Evolutionary conservation across 306 rosid species (phyloP), one percentile per base, ranked within the genome.

Genomic region (Acacia crassicarpa): DNA sequence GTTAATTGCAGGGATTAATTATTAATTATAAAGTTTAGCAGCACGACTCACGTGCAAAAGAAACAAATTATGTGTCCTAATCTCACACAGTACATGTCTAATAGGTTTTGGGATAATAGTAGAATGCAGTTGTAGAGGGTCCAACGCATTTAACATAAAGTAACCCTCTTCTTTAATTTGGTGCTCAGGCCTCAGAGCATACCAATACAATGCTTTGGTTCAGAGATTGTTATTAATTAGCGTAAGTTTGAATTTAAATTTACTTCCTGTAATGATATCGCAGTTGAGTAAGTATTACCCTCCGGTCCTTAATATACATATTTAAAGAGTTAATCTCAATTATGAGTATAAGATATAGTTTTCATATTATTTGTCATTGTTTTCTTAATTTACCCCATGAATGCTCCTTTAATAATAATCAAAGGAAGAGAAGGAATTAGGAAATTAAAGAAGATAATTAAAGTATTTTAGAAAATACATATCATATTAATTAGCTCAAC

Each of bases 1-100:
- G 56, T 22, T 43, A 43, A 72, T 72, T 35, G 78, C 63, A 49
- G 32, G 61, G 79, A 25, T 32, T 51, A 27, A 65, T 78, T 45
- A 74, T 41, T 51, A 48, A 73, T 78, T 38, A 67, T 67, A 74
- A n/a, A 40, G 45, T 16, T 69, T 48, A 40, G 41, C 53, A 30
- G 22, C 22, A 9, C 5, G 68, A 30, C 6, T 63, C 41, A 63
- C 38, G 69, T 63, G 41, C n/a, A 30, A 16, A 27, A 6, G n/a
- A 63, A 63, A 63, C 69, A 63, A 63, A 62, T 25, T 63, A 6
- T 12, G 16, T 1, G 41, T 63, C 68, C 10, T 30, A 62, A 27
- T 63, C 40, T 27, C 41, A 4, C n/a, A 59, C 32, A 23, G 15
- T 59, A 56, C 27, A 8, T 2, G 48, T 9, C 22, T 6, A n/a